These are phyloP conservation scores for Claviceps fusiformis DNA, from an alignment of 2,329 filamentous ascomycete genomes.

Conservation along the genomic window DNA sequence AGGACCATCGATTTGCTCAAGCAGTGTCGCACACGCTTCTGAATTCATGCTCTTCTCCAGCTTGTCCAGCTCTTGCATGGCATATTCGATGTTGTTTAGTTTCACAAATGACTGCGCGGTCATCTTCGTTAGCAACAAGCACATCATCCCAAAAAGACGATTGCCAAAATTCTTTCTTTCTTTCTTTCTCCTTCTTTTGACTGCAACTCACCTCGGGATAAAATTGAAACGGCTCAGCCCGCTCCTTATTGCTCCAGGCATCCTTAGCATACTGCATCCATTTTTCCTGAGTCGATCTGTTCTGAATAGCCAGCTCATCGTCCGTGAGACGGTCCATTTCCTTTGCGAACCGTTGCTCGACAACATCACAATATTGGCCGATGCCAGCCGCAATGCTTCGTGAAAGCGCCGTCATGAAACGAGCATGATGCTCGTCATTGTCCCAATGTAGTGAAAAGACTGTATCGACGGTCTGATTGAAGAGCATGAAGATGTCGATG, in stretches of 20 bases:
- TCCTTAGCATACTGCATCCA: conserved; percentile 91
- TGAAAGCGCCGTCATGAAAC: conserved; percentile 89
- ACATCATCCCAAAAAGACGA: background rate
- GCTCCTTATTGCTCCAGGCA: conserved; percentile 81
- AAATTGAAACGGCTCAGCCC: conserved; percentile 93
- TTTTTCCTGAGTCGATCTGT: conserved; percentile 77
- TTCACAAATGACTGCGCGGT: conserved; percentile 77
- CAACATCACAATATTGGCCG: conserved; percentile 77
- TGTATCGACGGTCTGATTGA: conserved; percentile 83
- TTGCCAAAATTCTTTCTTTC: background rate
- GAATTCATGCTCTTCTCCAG: conserved; percentile 84
- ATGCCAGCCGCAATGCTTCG: conserved; percentile 75
- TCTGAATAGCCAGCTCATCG: conserved; percentile 66
- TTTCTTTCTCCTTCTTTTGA: background rate
- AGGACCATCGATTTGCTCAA: conserved; percentile 61
- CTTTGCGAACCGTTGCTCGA: conserved; percentile 71
- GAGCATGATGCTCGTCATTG: conserved; percentile 83
- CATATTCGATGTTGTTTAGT: conserved; percentile 94
- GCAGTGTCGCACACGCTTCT: conserved; percentile 73
- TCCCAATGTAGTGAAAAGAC: conserved; percentile 81
- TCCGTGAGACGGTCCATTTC: conserved; percentile 91
- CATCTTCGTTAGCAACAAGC: conserved; percentile 14
- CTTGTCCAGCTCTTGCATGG: conserved; percentile 81
- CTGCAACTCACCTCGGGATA: conserved; percentile 59
- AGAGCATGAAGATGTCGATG: conserved; percentile 85